phyloP scores from a whole-genome alignment of 2,329 filamentous ascomycete genomes.

The Davidsoniella neocaledoniae region DNA sequence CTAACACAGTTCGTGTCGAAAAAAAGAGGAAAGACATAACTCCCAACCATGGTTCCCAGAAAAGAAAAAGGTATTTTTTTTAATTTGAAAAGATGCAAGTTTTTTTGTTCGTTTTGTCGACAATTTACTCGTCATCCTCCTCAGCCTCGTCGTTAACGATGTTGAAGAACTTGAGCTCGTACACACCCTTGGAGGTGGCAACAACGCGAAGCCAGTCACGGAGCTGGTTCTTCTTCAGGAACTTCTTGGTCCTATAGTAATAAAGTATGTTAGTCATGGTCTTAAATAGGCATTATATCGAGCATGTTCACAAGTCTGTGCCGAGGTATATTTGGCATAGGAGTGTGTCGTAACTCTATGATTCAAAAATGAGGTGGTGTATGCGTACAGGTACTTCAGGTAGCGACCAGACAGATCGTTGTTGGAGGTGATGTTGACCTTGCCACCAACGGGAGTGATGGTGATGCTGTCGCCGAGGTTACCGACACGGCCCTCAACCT shows the following conservation, averaged over 20 bases:
- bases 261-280: not conserved
- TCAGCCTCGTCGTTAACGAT: conserved; percentile 96
- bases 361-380: not conserved
- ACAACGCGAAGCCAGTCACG: conserved; percentile 99
- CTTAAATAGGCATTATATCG: not conserved
- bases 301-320: too few relatives aligned
- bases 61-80: conserved; percentile 12
- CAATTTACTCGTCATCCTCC: conserved; percentile 89
- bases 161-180: conserved; percentile 99
- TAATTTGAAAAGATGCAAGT: conserved; percentile 8
- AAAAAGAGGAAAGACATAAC: not conserved
- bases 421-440: conserved; percentile 95
- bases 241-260: conserved; percentile 87
- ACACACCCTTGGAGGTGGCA: conserved; percentile 92
- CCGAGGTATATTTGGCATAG: conserved; percentile 15
- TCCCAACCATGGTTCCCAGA: not conserved
- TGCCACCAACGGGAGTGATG: conserved; percentile 89
- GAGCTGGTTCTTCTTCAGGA: conserved; percentile 99
- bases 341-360: not conserved
- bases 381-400: conserved; percentile 93
- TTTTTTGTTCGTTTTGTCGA: not conserved
- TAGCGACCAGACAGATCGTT: conserved; percentile 97
- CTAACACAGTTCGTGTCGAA: not conserved
- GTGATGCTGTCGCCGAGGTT: conserved; percentile 90
- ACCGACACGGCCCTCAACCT: conserved; percentile 94